Evolutionary conservation across 129 eudicot genomes (phyloP), one percentile per base, ranked within the genome.

Genomic region (Solidago caesia): DNA sequence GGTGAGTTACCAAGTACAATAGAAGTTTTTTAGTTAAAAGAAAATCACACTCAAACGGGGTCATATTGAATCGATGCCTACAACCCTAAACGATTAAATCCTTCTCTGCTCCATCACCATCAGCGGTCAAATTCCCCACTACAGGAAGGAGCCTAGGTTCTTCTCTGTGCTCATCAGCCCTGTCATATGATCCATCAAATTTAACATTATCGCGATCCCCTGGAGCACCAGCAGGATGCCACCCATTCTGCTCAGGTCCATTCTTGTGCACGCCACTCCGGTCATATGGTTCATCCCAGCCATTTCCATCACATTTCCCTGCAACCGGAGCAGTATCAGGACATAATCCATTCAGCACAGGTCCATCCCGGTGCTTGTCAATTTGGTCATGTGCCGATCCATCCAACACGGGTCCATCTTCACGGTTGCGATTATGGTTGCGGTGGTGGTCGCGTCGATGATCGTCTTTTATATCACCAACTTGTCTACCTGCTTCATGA

Each of bases 51-150:
- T 0, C 21, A 21, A 21, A 21, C 21, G 21, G 21, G 21, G 21
- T 21, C 21, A 21, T 21, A 21, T 21, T 33, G 39, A 33, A 33
- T 33, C 39, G 3, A 33, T 33, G 39, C 48, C 39, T 55, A 56
- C 44, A 70, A 68, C 75, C 72, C 79, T 84, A 79, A 67, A 75
- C 60, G 68, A 79, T 76, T 57, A 41, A 79, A 66, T 67, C 87
- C 72, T 79, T 75, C 58, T 80, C 80, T 6, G 25, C 11, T 44
- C 47, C 71, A 69, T 59, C 84, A 21, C 75, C 67, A 51, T 70
- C 80, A 13, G 21, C 67, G 2, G 46, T 58, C n/a, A 14, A 12
- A 68, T 69, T 58, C 44, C 59, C 53, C 8, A 15, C 26, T 12
- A 58, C 72, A 7, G 5, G 67, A 15, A 62, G 42, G 21, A 44